These are phyloP conservation scores for Albugo laibachii DNA, from an alignment of 352 stramenopile species.

Conservation along the genomic window DNA sequence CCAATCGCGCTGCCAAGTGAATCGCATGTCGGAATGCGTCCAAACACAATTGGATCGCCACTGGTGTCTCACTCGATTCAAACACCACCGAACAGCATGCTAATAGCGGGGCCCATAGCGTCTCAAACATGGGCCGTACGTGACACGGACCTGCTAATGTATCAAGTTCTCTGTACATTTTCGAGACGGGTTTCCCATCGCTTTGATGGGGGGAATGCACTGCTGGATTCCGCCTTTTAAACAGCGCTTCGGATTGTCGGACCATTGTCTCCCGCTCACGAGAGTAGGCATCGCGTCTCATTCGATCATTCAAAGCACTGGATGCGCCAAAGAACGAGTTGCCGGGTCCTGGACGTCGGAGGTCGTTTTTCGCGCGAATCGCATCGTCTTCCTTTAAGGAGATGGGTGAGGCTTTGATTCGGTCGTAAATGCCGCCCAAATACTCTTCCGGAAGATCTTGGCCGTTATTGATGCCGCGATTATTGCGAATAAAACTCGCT, in stretches of 20 bases:
- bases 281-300: conserved; percentile 64
- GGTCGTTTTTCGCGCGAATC: conserved; percentile 12
- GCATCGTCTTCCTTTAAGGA: conserved; percentile 94
- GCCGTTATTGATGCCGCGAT: conserved; percentile 93
- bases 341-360: background rate
- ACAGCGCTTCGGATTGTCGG: conserved; percentile 48
- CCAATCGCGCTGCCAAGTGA: conserved; percentile 63
- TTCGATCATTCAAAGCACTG: conserved; percentile 26
- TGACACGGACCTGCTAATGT: conserved; percentile 7
- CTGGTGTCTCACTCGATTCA: conserved; percentile 83
- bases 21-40: conserved; percentile 92
- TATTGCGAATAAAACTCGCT: conserved; percentile 92
- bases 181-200: conserved; percentile 3
- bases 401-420: conserved; percentile 91
- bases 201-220: background rate
- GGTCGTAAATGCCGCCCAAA: conserved; percentile 88
- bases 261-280: conserved; percentile 74
- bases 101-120: conserved; percentile 93
- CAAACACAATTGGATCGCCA: conserved; percentile 86
- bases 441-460: conserved; percentile 89
- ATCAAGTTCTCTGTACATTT: conserved; percentile 31
- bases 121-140: conserved; percentile 96
- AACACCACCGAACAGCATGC: conserved; percentile 94
- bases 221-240: conserved; percentile 15
- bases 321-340: conserved; percentile 36